Conservation (phyloP, 495 filamentous ascomycete species). For the Staphylotrichum longicolle region DNA sequence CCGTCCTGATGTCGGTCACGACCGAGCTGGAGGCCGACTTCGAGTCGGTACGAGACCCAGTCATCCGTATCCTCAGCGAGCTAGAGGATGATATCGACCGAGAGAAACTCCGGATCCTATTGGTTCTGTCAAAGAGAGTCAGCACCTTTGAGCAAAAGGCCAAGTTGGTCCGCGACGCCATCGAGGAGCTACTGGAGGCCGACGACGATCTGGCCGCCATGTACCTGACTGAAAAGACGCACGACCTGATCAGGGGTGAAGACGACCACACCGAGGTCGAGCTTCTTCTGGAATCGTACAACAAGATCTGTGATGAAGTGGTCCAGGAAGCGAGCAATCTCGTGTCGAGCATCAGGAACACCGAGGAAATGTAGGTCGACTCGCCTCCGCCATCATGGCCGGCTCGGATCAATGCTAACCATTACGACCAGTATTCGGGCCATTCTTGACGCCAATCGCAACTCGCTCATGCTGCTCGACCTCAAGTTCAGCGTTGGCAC, state of each 20-base stretch:
- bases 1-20: slow-evolving; percentile 79
- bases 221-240: slow-evolving; percentile 86
- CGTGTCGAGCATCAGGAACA: slow-evolving; percentile 94
- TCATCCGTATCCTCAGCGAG: slow-evolving; percentile 81
- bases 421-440: slow-evolving; percentile 71
- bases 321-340: slow-evolving; percentile 91
- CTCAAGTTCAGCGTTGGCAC: slow-evolving; percentile 96
- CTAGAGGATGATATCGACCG: slow-evolving; percentile 96
- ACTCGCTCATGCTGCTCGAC: slow-evolving; percentile 96
- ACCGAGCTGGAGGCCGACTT: slow-evolving; percentile 89
- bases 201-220: slow-evolving; percentile 94
- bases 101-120: slow-evolving; percentile 83
- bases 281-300: slow-evolving; percentile 93
- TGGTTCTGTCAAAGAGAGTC: slow-evolving; percentile 91
- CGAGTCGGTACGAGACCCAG: slow-evolving; percentile 85
- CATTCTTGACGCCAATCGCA: slow-evolving; percentile 96
- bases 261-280: slow-evolving; percentile 96
- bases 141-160: slow-evolving; percentile 98
- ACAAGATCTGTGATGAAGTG: slow-evolving; percentile 97
- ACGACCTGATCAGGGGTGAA: slow-evolving; percentile 69
- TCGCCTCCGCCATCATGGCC: background rate
- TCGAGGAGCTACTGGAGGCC: slow-evolving; percentile 94
- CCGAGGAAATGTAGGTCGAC: slow-evolving; percentile 85
- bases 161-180: slow-evolving; percentile 87
- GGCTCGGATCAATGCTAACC: slow-evolving; percentile 3